phyloP scores from a whole-genome alignment of 164 flowering plant genomes.

The Tetracentron sinense region DNA sequence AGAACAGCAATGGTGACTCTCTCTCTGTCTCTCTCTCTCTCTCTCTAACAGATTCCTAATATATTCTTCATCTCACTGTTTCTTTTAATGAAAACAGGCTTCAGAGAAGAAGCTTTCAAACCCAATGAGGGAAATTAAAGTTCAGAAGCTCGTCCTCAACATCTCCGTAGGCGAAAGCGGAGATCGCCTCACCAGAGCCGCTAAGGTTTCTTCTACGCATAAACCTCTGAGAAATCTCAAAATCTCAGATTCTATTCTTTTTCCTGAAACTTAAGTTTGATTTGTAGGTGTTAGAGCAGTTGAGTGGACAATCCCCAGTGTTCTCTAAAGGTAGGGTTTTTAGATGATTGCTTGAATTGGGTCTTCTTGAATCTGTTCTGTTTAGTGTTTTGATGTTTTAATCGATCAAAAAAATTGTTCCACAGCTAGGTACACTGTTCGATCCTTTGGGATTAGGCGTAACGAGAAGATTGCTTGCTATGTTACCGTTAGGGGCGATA shows the following conservation, averaged over 20 bases:
- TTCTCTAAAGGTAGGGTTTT: slow-evolving; percentile 45
- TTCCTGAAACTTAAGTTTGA: neutral
- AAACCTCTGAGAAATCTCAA: neutral
- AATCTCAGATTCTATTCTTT: neutral
- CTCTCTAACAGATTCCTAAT: too few species aligned
- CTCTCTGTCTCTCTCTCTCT: too few species aligned
- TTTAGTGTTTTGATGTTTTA: too few species aligned
- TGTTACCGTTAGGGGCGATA: slow-evolving; percentile 5
- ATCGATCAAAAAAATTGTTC: neutral
- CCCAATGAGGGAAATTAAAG: slow-evolving; percentile 57
- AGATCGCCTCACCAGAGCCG: slow-evolving; percentile 52
- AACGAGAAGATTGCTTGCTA: slow-evolving; percentile 6
- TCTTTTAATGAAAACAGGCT: slow-evolving; percentile 25
- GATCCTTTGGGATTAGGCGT: slow-evolving; percentile 4
- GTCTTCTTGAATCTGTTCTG: neutral
- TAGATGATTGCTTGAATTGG: neutral
- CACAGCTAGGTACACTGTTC: slow-evolving; percentile 5
- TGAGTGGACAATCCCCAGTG: slow-evolving; percentile 53
- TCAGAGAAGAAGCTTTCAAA: slow-evolving; percentile 49
- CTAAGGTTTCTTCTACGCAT: slow-evolving; percentile 26
- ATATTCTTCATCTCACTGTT: too few species aligned
- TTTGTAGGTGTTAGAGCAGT: slow-evolving; percentile 50
- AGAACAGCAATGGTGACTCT: too few species aligned
- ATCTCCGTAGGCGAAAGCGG: slow-evolving; percentile 59
- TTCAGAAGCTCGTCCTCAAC: slow-evolving; percentile 56